phyloP scores from a whole-genome alignment of 768 basidiomycete genomes.

The Rhodotorula toruloides region DNA sequence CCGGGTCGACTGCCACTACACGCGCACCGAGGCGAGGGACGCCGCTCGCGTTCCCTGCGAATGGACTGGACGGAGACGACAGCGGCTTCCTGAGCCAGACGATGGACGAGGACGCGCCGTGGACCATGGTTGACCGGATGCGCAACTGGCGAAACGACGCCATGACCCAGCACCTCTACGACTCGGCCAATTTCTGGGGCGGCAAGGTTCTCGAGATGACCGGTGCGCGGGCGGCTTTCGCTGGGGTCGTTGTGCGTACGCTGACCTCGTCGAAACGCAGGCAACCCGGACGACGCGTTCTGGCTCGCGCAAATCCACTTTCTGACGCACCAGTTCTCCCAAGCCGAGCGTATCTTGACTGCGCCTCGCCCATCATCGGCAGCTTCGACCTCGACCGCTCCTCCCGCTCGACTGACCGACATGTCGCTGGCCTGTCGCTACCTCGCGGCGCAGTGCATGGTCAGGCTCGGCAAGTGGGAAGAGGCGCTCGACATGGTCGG shows the following conservation, averaged over 20 bases:
- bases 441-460: slow-evolving; percentile 91
- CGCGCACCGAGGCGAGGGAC: background rate
- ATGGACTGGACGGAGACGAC: slow-evolving; percentile 1
- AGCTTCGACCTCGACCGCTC: slow-evolving; percentile 7
- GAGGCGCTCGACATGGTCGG: slow-evolving; percentile 90
- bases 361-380: slow-evolving; percentile 62
- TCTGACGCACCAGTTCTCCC: slow-evolving; percentile 88
- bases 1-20: slow-evolving; percentile 15
- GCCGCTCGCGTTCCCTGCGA: background rate
- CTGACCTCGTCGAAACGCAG: slow-evolving; percentile 49
- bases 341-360: slow-evolving; percentile 83
- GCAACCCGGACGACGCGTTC: slow-evolving; percentile 95
- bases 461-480: slow-evolving; percentile 83
- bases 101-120: slow-evolving; percentile 46
- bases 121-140: slow-evolving; percentile 92
- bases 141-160: slow-evolving; percentile 95
- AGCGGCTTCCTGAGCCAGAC: background rate
- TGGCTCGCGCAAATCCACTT: slow-evolving; percentile 99
- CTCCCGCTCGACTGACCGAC: slow-evolving; percentile 38
- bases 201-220: slow-evolving; percentile 96
- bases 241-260: background rate
- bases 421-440: slow-evolving; percentile 88
- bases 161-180: slow-evolving; percentile 95
- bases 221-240: no score
- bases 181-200: slow-evolving; percentile 97